These are phyloP conservation scores for Cerrena zonata DNA, from an alignment of 1,284 basidiomycete genomes.

Conservation along the genomic window DNA sequence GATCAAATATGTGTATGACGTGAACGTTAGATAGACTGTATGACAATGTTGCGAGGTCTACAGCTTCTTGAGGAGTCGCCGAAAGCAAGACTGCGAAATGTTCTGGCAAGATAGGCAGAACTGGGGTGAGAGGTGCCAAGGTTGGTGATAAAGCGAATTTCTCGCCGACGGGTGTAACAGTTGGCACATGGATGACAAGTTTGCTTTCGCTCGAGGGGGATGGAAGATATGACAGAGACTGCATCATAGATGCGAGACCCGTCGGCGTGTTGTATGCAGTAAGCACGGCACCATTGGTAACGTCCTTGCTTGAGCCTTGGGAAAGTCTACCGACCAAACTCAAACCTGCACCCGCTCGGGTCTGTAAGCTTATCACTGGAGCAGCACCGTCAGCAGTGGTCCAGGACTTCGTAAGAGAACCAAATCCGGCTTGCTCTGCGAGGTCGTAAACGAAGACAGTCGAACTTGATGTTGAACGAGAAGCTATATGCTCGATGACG, in stretches of 20 bases:
- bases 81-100: slow-evolving; percentile 76
- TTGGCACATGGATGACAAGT: slow-evolving; percentile 74
- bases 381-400: slow-evolving; percentile 37
- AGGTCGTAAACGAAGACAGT: slow-evolving; percentile 76
- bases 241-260: slow-evolving; percentile 73
- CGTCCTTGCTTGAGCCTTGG: slow-evolving; percentile 68
- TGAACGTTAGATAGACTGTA: slow-evolving; percentile 60
- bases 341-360: slow-evolving; percentile 81
- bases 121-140: slow-evolving; percentile 59
- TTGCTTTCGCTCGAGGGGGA: slow-evolving; percentile 55
- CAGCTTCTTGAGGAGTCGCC: slow-evolving; percentile 72
- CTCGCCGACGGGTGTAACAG: slow-evolving; percentile 59
- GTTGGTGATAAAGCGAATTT: slow-evolving; percentile 68
- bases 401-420: slow-evolving; percentile 62
- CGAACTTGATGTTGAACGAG: slow-evolving; percentile 48
- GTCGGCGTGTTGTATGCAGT: slow-evolving; percentile 74
- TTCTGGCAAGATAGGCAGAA: slow-evolving; percentile 59
- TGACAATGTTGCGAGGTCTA: slow-evolving; percentile 65
- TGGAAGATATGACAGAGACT: slow-evolving; percentile 63
- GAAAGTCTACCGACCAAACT: slow-evolving; percentile 78
- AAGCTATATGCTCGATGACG: slow-evolving; percentile 62
- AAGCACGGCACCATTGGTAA: slow-evolving; percentile 50
- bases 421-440: slow-evolving; percentile 75
- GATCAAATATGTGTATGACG: slow-evolving; percentile 76
- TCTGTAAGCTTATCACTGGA: slow-evolving; percentile 70